These are phyloP conservation scores for Stephania japonica DNA, from an alignment of 164 flowering plant species.

Conservation along the genomic window DNA sequence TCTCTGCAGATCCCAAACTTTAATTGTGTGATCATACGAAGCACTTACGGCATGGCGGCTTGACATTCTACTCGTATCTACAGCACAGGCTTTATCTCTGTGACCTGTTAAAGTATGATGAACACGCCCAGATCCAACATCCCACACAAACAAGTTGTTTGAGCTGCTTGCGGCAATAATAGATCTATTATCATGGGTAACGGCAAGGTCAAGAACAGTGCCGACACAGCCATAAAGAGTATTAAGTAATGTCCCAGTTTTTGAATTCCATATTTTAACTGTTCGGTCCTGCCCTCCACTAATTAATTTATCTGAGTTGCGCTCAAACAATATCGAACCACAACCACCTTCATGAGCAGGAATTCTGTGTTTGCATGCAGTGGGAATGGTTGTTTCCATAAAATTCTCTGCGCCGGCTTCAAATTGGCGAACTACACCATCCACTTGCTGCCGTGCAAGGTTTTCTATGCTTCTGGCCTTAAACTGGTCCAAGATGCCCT, in stretches of 20 bases:
- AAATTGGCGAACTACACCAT: conserved; percentile 78
- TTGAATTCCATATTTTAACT: conserved; percentile 84
- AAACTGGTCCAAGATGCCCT: conserved; percentile 55
- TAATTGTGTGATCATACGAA: conserved; percentile 92
- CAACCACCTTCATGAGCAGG: conserved; percentile 90
- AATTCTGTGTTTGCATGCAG: conserved; percentile 56
- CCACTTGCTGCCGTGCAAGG: conserved; percentile 83
- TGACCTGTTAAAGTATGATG: conserved; percentile 94
- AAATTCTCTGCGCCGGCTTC: conserved; percentile 81
- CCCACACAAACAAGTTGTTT: conserved; percentile 89
- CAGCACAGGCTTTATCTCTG: conserved; percentile 82
- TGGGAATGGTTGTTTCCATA: conserved; percentile 54
- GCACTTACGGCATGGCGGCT: conserved; percentile 72
- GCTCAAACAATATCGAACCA: conserved; percentile 66
- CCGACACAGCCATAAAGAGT: conserved; percentile 79
- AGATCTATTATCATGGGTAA: conserved; percentile 69
- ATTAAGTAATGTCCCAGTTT: conserved; percentile 42
- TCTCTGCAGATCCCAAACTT: conserved; percentile 83
- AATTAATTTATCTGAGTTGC: conserved; percentile 60
- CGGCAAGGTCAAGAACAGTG: conserved; percentile 75
- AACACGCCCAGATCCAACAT: conserved; percentile 62
- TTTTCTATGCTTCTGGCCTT: conserved; percentile 62
- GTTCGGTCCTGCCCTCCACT: conserved; percentile 86
- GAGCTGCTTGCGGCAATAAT: conserved; percentile 90
- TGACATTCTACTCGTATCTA: conserved; percentile 74